Conservation (phyloP, 2,329 filamentous ascomycete species). For the Fusarium papillatum region DNA sequence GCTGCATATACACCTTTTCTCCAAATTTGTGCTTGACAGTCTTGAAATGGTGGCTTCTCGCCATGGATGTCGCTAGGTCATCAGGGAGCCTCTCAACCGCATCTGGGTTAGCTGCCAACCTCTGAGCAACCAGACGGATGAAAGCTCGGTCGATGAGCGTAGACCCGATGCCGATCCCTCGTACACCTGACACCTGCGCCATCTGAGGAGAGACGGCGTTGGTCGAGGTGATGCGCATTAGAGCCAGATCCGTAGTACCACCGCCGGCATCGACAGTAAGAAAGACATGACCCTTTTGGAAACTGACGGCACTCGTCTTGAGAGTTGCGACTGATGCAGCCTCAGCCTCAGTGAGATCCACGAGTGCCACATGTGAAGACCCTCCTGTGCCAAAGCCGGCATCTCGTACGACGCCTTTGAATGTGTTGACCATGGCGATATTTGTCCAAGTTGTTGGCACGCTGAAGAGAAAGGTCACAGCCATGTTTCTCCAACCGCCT, state of each 20-base stretch:
- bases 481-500: neutral
- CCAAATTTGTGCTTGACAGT: constrained; percentile 20
- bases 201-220: neutral
- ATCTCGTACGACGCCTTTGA: neutral
- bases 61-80: constrained; percentile 51
- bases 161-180: constrained; percentile 54
- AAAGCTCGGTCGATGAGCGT: constrained; percentile 60
- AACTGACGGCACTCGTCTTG: neutral
- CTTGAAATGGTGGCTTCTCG: constrained; percentile 52
- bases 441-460: neutral
- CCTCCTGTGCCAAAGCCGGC: neutral
- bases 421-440: neutral
- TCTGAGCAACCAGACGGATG: constrained; percentile 50
- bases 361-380: neutral
- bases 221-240: neutral
- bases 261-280: neutral
- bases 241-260: neutral
- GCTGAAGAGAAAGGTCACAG: neutral
- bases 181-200: neutral
- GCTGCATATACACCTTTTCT: constrained; percentile 54
- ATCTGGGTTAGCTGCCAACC: constrained; percentile 52
- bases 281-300: neutral
- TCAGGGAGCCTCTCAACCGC: constrained; percentile 53
- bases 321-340: neutral
- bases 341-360: neutral